Percentiles rank a stretch among this genome's conserved stretches.
Evolutionary conservation across 1,284 basidiomycete species (phyloP).

Genomic region (Ustanciosporium gigantosporum): DNA sequence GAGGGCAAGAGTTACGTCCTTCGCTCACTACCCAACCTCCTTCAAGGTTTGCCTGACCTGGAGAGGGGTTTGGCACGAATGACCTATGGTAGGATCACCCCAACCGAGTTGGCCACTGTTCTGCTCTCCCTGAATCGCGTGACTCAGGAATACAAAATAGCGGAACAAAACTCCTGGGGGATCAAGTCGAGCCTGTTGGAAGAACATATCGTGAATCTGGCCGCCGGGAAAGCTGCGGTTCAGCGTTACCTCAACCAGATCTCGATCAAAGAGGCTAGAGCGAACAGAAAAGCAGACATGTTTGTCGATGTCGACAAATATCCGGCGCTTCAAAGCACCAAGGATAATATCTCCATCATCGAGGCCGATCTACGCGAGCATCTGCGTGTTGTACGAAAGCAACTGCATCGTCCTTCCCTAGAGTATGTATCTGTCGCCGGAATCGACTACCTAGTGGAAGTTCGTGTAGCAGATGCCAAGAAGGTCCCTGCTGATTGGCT

Average conservation of each 20-base stretch:
- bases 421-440: constrained; percentile 71
- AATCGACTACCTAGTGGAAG: constrained; percentile 61
- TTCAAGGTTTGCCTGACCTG: constrained; percentile 74
- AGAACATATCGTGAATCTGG: constrained; percentile 72
- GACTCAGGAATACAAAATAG: constrained; percentile 70
- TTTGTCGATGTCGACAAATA: constrained; percentile 76
- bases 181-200: constrained; percentile 68
- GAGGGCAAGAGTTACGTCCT: constrained; percentile 64
- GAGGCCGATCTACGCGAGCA: constrained; percentile 78
- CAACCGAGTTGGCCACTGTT: constrained; percentile 78
- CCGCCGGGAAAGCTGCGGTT: constrained; percentile 69
- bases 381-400: constrained; percentile 71
- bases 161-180: constrained; percentile 36
- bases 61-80: constrained; percentile 84
- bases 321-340: constrained; percentile 69
- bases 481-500: constrained; percentile 80
- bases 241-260: constrained; percentile 66
- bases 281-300: constrained; percentile 73
- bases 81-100: constrained; percentile 81
- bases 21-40: constrained; percentile 70
- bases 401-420: constrained; percentile 75
- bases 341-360: constrained; percentile 67
- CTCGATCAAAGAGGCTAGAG: constrained; percentile 70
- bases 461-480: constrained; percentile 74
- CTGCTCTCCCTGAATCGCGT: constrained; percentile 77